Conservation (phyloP, 2,329 filamentous ascomycete genomes). For the Fusarium napiforme region DNA sequence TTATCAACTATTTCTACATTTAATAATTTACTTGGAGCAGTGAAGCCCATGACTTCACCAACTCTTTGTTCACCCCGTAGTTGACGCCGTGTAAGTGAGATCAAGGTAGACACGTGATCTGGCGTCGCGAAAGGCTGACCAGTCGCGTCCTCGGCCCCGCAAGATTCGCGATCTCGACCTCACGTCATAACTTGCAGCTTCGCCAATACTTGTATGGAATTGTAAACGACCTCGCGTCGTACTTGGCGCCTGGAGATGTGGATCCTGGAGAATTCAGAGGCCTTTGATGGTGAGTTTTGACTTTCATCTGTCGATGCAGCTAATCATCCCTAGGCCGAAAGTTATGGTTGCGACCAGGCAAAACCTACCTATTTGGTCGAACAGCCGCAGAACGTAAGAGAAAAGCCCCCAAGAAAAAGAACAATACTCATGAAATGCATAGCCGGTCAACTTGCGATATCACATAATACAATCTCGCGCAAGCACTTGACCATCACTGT, state of each 20-base stretch:
- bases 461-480: constrained; percentile 85
- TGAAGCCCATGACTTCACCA: neutral
- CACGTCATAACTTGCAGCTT: constrained; percentile 38
- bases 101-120: constrained; percentile 39
- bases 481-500: constrained; percentile 87
- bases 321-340: constrained; percentile 54
- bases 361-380: constrained; percentile 86
- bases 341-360: constrained; percentile 87
- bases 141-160: constrained; percentile 39
- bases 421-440: constrained; percentile 5
- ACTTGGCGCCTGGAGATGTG: constrained; percentile 61
- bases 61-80: neutral
- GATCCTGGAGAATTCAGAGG: constrained; percentile 69
- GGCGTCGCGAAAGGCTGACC: constrained; percentile 31
- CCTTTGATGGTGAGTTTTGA: constrained; percentile 57
- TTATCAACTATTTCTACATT: fast-evolving
- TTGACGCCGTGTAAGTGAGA: neutral
- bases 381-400: constrained; percentile 72
- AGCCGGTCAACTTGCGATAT: constrained; percentile 76
- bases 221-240: constrained; percentile 33
- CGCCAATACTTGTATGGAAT: constrained; percentile 23
- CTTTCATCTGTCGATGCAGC: neutral
- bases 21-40: neutral
- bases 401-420: no score
- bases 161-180: constrained; percentile 39